These are phyloP conservation scores for Zarea fungicola DNA, from an alignment of 2,329 filamentous ascomycete genomes.

Conservation along the genomic window DNA sequence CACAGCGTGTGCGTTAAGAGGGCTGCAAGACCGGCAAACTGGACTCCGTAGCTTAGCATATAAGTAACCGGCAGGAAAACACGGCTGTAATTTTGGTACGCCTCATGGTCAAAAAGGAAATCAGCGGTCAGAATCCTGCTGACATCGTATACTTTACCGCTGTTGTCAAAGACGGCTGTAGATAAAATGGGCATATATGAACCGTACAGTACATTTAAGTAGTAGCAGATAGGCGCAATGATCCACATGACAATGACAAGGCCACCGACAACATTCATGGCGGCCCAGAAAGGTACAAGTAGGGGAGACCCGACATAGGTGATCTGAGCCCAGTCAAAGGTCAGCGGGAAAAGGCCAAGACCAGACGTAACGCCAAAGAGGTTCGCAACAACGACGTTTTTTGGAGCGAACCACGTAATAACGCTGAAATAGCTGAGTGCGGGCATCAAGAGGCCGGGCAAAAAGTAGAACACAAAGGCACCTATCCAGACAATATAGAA, in stretches of 20 bases:
- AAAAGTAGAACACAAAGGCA: constrained; percentile 77
- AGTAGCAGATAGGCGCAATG: constrained; percentile 73
- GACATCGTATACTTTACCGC: constrained; percentile 73
- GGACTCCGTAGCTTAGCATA: constrained; percentile 78
- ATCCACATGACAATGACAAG: constrained; percentile 83
- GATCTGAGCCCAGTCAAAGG: constrained; percentile 89
- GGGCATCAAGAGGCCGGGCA: constrained; percentile 76
- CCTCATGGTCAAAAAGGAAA: constrained; percentile 70
- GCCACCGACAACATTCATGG: constrained; percentile 77
- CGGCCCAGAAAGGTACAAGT: constrained; percentile 80
- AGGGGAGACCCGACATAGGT: constrained; percentile 82
- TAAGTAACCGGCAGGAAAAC: constrained; percentile 86
- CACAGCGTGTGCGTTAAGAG: constrained; percentile 75
- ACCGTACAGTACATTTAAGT: constrained; percentile 72
- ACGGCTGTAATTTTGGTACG: constrained; percentile 75
- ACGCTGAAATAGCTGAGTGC: constrained; percentile 86
- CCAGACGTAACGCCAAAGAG: constrained; percentile 83
- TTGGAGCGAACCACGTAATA: constrained; percentile 81
- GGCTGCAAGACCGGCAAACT: constrained; percentile 77
- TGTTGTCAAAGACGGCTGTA: constrained; percentile 80
- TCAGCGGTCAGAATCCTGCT: constrained; percentile 71
- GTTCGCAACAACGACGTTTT: constrained; percentile 81
- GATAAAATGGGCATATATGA: constrained; percentile 86
- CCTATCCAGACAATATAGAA: constrained; percentile 69
- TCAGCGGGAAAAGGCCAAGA: constrained; percentile 76